phyloP scores from a whole-genome alignment of 495 filamentous ascomycete genomes.

The Evernia prunastri region DNA sequence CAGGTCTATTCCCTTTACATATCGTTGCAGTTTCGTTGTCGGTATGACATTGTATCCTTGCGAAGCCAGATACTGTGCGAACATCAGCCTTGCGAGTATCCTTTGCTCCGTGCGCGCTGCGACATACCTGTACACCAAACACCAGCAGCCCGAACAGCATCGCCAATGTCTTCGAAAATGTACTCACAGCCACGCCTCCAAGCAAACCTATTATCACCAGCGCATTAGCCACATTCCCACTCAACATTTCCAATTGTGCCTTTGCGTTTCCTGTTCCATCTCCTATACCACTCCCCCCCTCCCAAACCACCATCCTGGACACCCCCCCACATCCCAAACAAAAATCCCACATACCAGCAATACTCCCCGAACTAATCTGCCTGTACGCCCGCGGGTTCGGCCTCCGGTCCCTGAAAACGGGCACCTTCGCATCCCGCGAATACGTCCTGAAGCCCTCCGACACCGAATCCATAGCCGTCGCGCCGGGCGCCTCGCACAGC shows the following conservation, averaged over 20 bases:
- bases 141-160: conserved; percentile 65
- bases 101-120: conserved; percentile 7
- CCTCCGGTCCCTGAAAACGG: conserved; percentile 30
- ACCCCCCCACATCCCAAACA: not conserved
- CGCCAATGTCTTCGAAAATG: conserved; percentile 70
- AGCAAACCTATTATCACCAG: conserved; percentile 47
- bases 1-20: conserved; percentile 52
- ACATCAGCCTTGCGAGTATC: conserved; percentile 1
- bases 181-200: conserved; percentile 60
- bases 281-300: not conserved
- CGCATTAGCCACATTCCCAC: conserved; percentile 1
- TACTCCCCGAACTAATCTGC: conserved; percentile 64
- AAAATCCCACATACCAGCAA: conserved; percentile 44
- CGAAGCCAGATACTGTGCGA: conserved; percentile 56
- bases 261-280: not conserved
- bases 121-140: conserved; percentile 61
- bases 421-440: conserved; percentile 26
- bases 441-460: conserved; percentile 22
- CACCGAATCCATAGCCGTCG: not conserved
- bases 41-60: conserved; percentile 70
- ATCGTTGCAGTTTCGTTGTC: conserved; percentile 51
- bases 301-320: no score
- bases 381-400: conserved; percentile 49
- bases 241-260: not conserved
- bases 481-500: conserved; percentile 19